phyloP scores from a whole-genome alignment of 2,329 filamentous ascomycete species.

The Ciborinia camelliae region DNA sequence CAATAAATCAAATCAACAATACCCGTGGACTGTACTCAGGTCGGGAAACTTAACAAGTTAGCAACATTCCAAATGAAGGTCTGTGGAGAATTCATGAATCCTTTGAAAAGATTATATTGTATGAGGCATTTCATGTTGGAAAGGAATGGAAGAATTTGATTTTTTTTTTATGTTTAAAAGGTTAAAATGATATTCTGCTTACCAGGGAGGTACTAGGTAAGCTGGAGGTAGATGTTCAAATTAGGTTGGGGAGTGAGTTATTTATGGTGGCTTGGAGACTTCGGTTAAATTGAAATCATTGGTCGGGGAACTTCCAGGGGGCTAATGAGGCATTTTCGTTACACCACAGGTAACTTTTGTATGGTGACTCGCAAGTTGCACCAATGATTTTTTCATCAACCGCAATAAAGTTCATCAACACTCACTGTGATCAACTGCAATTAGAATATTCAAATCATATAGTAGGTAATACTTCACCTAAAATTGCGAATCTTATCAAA shows the following conservation, averaged over 20 bases:
- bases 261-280: too few relatives aligned
- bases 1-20: background rate
- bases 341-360: too few relatives aligned
- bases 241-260: background rate
- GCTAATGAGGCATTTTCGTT: conserved; percentile 1
- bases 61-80: background rate
- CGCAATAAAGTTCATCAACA: background rate
- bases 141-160: too few relatives aligned
- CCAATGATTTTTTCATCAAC: background rate
- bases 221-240: background rate
- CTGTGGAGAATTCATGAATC: too few relatives aligned
- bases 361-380: too few relatives aligned
- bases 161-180: background rate
- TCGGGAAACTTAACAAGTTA: too few relatives aligned
- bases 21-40: too few relatives aligned
- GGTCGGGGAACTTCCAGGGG: conserved; percentile 2
- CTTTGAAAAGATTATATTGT: background rate
- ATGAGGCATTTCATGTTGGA: background rate
- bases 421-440: too few relatives aligned
- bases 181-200: background rate
- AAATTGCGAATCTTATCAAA: background rate
- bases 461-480: too few relatives aligned
- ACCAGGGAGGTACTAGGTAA: too few relatives aligned
- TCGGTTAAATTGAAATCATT: conserved; percentile 4
- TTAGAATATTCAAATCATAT: too few relatives aligned